phyloP scores from a whole-genome alignment of 108 stramenopile genomes.

The Craspedostauros australis region DNA sequence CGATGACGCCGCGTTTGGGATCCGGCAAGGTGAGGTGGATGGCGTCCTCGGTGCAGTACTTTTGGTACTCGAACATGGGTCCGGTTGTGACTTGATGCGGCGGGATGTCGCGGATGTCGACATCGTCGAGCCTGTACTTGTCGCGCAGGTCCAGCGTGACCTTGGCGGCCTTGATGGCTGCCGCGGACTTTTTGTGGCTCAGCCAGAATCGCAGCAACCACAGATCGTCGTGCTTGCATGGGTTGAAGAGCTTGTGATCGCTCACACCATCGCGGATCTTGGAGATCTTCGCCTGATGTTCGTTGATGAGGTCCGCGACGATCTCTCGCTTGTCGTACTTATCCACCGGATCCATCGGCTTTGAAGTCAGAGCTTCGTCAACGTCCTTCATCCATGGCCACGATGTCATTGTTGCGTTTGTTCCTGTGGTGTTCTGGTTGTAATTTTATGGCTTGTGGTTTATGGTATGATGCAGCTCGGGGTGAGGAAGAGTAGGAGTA shows the following conservation, averaged over 20 bases:
- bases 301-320: not conserved
- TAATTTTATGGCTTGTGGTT: no score
- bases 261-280: not conserved
- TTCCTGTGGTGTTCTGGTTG: not conserved
- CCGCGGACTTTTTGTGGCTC: conserved; percentile 6
- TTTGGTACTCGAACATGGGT: no score
- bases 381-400: conserved; percentile 6
- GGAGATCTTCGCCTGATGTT: not conserved
- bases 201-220: conserved; percentile 4
- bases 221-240: conserved; percentile 5
- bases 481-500: no score
- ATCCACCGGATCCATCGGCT: not conserved
- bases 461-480: no score
- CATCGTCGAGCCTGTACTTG: not conserved
- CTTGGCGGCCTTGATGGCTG: not conserved
- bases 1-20: conserved; percentile 7
- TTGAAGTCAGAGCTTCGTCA: not conserved
- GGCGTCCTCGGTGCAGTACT: no score
- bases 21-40: no score
- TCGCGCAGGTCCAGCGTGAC: not conserved
- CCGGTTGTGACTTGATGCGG: not conserved
- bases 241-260: not conserved
- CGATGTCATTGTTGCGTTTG: not conserved
- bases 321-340: not conserved
- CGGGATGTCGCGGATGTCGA: not conserved